A percentile compares a stretch with the other conserved stretches of the same genome.
Evolutionary conservation across 2,329 filamentous ascomycete species (phyloP).

Genomic region (Pestalotiopsis sp.): DNA sequence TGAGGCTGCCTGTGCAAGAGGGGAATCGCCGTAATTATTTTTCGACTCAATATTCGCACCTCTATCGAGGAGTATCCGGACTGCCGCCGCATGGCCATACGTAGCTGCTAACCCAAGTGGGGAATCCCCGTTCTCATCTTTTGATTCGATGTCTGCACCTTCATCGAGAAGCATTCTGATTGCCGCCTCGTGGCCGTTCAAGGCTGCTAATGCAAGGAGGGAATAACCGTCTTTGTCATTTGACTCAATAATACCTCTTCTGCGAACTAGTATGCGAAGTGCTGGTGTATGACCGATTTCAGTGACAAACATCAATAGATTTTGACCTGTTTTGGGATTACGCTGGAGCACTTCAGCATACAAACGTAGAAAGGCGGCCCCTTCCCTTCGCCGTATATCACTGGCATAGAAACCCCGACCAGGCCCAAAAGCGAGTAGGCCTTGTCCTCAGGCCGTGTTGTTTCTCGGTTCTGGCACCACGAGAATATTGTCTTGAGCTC

Average conservation of each 20-base stretch:
- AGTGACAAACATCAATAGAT: neutral
- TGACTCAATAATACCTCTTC: neutral
- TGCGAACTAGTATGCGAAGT: neutral
- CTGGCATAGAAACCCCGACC: neutral
- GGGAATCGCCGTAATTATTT: neutral
- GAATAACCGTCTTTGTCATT: neutral
- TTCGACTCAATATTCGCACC: neutral
- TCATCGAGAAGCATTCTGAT: neutral
- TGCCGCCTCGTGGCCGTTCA: neutral
- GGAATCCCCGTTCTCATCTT: neutral
- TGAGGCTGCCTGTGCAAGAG: neutral
- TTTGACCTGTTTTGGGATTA: neutral
- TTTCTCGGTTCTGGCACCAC: neutral
- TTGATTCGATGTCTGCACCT: neutral
- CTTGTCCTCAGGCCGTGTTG: slow-evolving; percentile 4
- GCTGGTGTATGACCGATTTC: neutral
- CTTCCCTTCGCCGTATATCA: neutral
- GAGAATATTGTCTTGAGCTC: neutral
- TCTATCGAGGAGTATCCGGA: neutral
- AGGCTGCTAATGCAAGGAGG: neutral
- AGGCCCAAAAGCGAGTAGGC: neutral
- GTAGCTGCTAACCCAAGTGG: neutral
- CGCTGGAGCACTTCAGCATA: neutral
- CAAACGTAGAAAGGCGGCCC: neutral
- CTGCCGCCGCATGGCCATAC: neutral